Evolutionary conservation across 164 flowering plant species (phyloP).

Genomic region (Platanus orientalis): DNA sequence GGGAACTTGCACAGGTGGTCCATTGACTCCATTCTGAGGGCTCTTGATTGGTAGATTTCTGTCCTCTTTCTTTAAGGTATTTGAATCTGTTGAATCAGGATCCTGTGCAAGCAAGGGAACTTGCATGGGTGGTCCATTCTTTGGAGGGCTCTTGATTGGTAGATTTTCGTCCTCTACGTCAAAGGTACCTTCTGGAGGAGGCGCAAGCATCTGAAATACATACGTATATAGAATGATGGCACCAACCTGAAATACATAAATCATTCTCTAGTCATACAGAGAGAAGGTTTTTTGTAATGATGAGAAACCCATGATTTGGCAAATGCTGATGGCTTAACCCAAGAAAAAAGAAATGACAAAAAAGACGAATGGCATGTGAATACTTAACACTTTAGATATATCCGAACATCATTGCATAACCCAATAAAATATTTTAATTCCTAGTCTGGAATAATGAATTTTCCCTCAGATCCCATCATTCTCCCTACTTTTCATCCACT

Average conservation of each 20-base stretch:
- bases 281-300: neutral
- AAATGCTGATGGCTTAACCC: neutral
- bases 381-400: too few relatives aligned
- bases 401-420: too few relatives aligned
- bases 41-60: too few relatives aligned
- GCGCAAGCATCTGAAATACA: constrained; percentile 90
- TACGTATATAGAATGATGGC: constrained; percentile 90
- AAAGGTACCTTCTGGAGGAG: constrained; percentile 86
- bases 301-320: neutral
- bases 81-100: constrained; percentile 22
- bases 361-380: neutral
- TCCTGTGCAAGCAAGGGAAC: constrained; percentile 27
- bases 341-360: neutral
- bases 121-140: constrained; percentile 29
- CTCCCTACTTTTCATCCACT: too few relatives aligned
- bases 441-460: too few relatives aligned
- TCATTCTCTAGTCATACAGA: neutral
- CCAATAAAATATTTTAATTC: too few relatives aligned
- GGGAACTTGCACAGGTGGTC: too few relatives aligned
- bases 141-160: constrained; percentile 43
- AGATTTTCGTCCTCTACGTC: constrained; percentile 51
- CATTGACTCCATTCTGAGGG: constrained; percentile 11
- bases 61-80: constrained; percentile 26
- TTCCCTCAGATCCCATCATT: too few relatives aligned
- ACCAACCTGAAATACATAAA: constrained; percentile 63